Conservation (phyloP, 1,284 basidiomycete species). For the Earliella scabrosa region DNA sequence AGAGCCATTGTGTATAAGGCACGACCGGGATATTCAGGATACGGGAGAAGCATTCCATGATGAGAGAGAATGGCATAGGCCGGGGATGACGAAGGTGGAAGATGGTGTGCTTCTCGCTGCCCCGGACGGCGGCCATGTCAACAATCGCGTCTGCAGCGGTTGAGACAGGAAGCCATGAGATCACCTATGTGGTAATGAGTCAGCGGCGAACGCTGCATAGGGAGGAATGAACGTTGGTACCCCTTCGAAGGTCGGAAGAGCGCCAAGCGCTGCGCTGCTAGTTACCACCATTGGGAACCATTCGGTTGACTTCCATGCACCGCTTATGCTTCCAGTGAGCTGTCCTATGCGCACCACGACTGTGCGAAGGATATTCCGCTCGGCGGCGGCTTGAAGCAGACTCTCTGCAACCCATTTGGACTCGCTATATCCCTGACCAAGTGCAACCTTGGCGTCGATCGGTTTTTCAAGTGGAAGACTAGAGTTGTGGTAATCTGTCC, state of each 20-base stretch:
- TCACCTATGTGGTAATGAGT: too few relatives aligned
- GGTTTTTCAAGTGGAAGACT: constrained; percentile 1
- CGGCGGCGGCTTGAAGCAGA: constrained; percentile 23
- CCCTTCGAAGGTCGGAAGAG: constrained; percentile 14
- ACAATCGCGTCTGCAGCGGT: too few relatives aligned
- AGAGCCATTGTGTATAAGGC: too few relatives aligned
- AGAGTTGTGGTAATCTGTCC: background rate
- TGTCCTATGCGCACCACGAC: constrained; percentile 32
- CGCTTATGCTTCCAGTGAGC: constrained; percentile 32
- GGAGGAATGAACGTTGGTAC: too few relatives aligned
- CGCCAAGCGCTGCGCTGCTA: constrained; percentile 13
- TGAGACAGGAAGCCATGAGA: too few relatives aligned
- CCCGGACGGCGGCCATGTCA: too few relatives aligned
- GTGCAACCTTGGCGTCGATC: constrained; percentile 21
- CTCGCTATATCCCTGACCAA: constrained; percentile 30
- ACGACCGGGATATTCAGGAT: too few relatives aligned
- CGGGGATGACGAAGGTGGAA: too few relatives aligned
- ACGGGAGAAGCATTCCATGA: too few relatives aligned
- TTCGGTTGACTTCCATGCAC: constrained; percentile 36
- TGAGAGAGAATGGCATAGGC: too few relatives aligned
- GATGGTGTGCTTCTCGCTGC: too few relatives aligned
- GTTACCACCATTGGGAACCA: constrained; percentile 37
- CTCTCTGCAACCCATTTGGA: constrained; percentile 34
- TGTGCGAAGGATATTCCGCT: constrained; percentile 17
- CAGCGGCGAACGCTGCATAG: background rate